Base-by-base conservation (phyloP, 805 yeast genomes). In the Barnettozyma botsteinii region DNA sequence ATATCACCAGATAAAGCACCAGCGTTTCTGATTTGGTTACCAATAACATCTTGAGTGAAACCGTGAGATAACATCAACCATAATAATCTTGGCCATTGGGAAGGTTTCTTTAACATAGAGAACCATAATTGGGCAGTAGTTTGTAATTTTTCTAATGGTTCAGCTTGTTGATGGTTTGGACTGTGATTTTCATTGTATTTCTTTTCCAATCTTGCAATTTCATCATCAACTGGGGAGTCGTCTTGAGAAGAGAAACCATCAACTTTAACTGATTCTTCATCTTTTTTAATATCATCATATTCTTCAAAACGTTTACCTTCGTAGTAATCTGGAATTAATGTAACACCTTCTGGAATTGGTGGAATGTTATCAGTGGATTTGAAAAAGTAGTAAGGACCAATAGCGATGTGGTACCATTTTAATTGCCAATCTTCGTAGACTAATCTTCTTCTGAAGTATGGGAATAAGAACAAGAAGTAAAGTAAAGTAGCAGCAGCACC, bases 351-450 rank as follows among this genome's bases (percentile, higher is more conserved):
- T 34, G 88, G 87, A 51, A 72, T 69, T 47, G 87, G 86, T 40
- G 85, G 82, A 38, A 81, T 79, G 39, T 66, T 61, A 47, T 75
- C 81, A 20, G 67, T 64, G 13, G 81, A 56, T 55, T 65, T 72
- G 66, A 79, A 71, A 67, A 62, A 72, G 58, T 52, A 71, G 33
- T 57, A 50, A 35, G 86, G 85, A 27, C 88, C 91, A 40, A 65
- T 49, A 41, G 70, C 56, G 31, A 77, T 50, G 41, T 81, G 80
- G 53, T 70, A 75, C 70, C 71, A 71, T 49, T 64, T 69, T 37
- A 83, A 62, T 35, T 79, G 77, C 85, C 86, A 79, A 60, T 83
- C 91, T 35, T 75, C 67, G 47, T 73, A 60, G 20, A 79, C 62
- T 31, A 83, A 59, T 55, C 69, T 75, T 65, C 89, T 75, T 53